Conservation (phyloP, 2,329 filamentous ascomycete genomes). For the Aspergillus caelatus region DNA sequence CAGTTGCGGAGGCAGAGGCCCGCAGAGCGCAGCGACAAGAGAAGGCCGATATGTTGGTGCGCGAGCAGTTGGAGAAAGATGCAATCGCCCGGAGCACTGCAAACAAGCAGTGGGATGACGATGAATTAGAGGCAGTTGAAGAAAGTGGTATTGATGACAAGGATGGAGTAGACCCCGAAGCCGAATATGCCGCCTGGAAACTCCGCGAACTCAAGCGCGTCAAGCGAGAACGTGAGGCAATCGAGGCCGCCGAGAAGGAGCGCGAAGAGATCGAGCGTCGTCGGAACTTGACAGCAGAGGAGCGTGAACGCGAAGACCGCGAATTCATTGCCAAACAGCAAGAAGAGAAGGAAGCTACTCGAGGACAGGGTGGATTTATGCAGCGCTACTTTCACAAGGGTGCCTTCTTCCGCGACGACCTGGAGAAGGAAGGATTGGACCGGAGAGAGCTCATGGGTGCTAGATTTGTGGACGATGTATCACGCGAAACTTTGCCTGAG, state of each 20-base stretch:
- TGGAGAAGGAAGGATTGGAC: conserved; percentile 73
- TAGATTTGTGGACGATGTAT: conserved; percentile 80
- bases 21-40: conserved; percentile 62
- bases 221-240: conserved; percentile 80
- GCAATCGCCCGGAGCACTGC: conserved; percentile 72
- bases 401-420: conserved; percentile 88
- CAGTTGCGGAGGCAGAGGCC: conserved; percentile 46
- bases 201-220: conserved; percentile 87
- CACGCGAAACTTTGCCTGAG: conserved; percentile 82
- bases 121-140: conserved; percentile 65
- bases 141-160: conserved; percentile 83
- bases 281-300: conserved; percentile 81
- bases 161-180: conserved; percentile 82
- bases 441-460: conserved; percentile 85
- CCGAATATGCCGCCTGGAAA: conserved; percentile 91
- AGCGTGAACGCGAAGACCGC: conserved; percentile 82
- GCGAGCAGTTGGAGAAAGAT: conserved; percentile 84
- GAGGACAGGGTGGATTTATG: conserved; percentile 85
- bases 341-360: conserved; percentile 71
- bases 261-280: conserved; percentile 86
- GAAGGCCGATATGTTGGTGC: conserved; percentile 76
- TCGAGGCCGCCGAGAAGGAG: conserved; percentile 82
- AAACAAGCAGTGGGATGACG: conserved; percentile 82
- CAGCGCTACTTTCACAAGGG: conserved; percentile 97
- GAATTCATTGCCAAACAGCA: conserved; percentile 76